Conservation (phyloP, 2,329 filamentous ascomycete species). For the Huntiella bhutanensis region DNA sequence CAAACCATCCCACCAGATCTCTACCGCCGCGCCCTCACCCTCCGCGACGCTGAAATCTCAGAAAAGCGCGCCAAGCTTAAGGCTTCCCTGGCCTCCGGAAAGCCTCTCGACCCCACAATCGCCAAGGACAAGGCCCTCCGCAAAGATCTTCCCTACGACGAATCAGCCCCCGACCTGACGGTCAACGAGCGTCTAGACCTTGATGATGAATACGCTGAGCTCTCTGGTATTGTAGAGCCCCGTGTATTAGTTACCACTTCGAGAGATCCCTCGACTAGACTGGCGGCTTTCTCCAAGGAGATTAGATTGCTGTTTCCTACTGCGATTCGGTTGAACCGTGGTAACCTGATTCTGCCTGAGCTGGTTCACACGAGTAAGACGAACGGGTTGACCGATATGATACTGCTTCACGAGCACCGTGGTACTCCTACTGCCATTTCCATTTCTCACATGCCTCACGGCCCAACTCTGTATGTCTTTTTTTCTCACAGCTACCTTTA, state of each 20-base stretch:
- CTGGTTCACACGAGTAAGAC: constrained; percentile 66
- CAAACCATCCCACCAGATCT: constrained; percentile 31
- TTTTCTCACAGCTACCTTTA: constrained; percentile 42
- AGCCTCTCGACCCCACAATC: constrained; percentile 61
- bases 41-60: constrained; percentile 80
- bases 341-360: constrained; percentile 73
- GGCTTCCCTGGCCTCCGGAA: constrained; percentile 72
- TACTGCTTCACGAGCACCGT: constrained; percentile 80
- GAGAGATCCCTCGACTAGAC: constrained; percentile 64
- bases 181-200: constrained; percentile 52
- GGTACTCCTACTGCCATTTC: constrained; percentile 83
- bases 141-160: constrained; percentile 85
- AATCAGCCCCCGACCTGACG: constrained; percentile 51
- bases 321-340: constrained; percentile 72
- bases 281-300: constrained; percentile 86
- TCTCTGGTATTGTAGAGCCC: constrained; percentile 83
- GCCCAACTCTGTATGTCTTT: constrained; percentile 37
- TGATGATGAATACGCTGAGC: constrained; percentile 76
- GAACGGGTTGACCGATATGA: constrained; percentile 63
- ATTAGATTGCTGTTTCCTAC: constrained; percentile 70
- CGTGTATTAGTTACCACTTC: constrained; percentile 75
- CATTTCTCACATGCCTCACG: constrained; percentile 71
- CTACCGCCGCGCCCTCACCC: constrained; percentile 69
- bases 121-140: constrained; percentile 72
- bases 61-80: constrained; percentile 80